A percentile compares a stretch with the other conserved stretches of the same genome.
phyloP scores from a whole-genome alignment of 2,329 filamentous ascomycete genomes.

The Diaporthe sp. region DNA sequence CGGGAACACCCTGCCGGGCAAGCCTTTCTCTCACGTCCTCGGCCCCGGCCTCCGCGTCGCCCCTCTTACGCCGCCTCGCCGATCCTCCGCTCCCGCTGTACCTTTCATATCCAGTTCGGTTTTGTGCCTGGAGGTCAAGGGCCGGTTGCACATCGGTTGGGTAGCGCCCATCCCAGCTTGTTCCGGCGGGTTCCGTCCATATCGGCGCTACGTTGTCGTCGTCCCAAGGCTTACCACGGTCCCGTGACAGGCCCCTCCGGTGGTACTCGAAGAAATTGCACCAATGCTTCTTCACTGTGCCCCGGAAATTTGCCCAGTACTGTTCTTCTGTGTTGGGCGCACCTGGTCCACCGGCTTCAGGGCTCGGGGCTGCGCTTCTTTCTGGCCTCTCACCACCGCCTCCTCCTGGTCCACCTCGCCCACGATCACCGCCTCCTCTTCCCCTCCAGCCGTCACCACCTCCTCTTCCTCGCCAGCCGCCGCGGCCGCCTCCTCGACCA shows the following conservation, averaged over 20 bases:
- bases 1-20: background rate
- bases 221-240: background rate
- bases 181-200: background rate
- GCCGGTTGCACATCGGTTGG: background rate
- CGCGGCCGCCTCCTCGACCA: background rate
- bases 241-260: background rate
- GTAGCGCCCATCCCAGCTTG: constrained; percentile 2
- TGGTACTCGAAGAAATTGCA: constrained; percentile 20
- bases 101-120: background rate
- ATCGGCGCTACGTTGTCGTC: background rate
- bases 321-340: background rate
- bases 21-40: background rate
- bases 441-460: background rate
- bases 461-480: background rate
- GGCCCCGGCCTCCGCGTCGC: background rate
- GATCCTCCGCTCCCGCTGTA: background rate
- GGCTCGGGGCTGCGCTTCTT: background rate
- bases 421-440: background rate
- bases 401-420: background rate
- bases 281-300: background rate
- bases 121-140: background rate
- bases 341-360: background rate
- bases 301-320: background rate
- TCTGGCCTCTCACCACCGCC: background rate
- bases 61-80: background rate